Evolutionary conservation across 495 filamentous ascomycete species (phyloP).

Genomic region (Aspergillus cavernicola): DNA sequence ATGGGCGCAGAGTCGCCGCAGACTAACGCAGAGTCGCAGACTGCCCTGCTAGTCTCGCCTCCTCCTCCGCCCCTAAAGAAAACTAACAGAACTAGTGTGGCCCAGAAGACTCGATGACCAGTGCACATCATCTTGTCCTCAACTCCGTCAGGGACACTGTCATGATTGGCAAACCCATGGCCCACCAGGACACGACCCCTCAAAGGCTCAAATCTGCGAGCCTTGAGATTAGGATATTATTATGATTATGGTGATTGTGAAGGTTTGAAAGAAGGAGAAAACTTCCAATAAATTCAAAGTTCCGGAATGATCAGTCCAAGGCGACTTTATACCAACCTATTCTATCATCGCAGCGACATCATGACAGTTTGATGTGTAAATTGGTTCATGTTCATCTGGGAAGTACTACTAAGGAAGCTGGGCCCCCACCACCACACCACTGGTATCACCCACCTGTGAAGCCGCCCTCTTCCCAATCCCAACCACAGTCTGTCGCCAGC

Average conservation of each 20-base stretch:
- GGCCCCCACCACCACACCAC: not conserved
- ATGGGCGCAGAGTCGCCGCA: too few species aligned
- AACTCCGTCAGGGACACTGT: constrained; percentile 22
- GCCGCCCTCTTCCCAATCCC: constrained; percentile 9
- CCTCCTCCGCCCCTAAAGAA: not conserved
- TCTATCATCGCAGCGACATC: too few species aligned
- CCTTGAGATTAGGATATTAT: not conserved
- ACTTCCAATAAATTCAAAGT: too few species aligned
- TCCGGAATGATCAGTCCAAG: too few species aligned
- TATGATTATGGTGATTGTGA: not conserved
- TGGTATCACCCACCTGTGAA: too few species aligned
- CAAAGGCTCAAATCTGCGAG: constrained; percentile 4
- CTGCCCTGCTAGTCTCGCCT: not conserved
- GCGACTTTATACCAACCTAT: too few species aligned
- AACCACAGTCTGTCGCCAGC: constrained; percentile 12
- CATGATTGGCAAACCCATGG: constrained; percentile 16
- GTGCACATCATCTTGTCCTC: constrained; percentile 23
- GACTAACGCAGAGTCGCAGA: too few species aligned
- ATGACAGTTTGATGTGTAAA: too few species aligned
- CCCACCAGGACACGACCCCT: constrained; percentile 22
- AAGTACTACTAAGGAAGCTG: not conserved
- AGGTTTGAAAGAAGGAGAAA: too few species aligned
- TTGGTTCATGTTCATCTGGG: too few species aligned
- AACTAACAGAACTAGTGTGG: constrained; percentile 7
- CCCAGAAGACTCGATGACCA: constrained; percentile 20